Evolutionary conservation across 2,329 filamentous ascomycete genomes (phyloP).

Genomic region (Trichoderma atrobrunneum): DNA sequence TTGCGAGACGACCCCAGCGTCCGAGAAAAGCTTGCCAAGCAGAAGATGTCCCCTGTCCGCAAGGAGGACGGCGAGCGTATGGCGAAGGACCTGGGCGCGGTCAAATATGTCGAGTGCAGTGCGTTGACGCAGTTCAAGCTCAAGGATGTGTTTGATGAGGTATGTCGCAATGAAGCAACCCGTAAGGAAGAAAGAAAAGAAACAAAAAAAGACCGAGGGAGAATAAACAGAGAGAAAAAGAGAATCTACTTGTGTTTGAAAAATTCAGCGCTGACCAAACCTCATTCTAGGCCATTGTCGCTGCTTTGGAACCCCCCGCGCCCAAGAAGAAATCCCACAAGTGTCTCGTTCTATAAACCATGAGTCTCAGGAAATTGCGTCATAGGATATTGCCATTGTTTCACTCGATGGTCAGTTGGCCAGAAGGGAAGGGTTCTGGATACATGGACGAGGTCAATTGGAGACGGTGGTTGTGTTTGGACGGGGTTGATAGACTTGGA

Average conservation of each 20-base stretch:
- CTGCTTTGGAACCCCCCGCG: slow-evolving; percentile 82
- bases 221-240: neutral
- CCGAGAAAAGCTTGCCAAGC: slow-evolving; percentile 85
- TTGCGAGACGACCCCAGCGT: slow-evolving; percentile 85
- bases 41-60: slow-evolving; percentile 91
- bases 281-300: slow-evolving; percentile 78
- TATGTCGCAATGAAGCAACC: slow-evolving; percentile 43
- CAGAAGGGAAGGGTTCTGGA: slow-evolving; percentile 19
- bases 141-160: slow-evolving; percentile 99
- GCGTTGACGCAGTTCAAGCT: slow-evolving; percentile 97
- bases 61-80: slow-evolving; percentile 93
- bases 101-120: slow-evolving; percentile 99
- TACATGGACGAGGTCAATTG: slow-evolving; percentile 15
- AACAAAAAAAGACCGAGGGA: neutral
- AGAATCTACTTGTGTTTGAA: neutral
- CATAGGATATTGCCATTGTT: slow-evolving; percentile 18
- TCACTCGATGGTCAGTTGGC: slow-evolving; percentile 14
- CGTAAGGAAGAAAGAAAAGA: neutral
- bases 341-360: slow-evolving; percentile 64
- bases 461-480: slow-evolving; percentile 12
- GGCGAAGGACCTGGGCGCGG: slow-evolving; percentile 94
- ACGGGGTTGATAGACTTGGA: slow-evolving; percentile 11
- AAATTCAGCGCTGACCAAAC: neutral
- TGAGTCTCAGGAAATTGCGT: slow-evolving; percentile 12
- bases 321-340: slow-evolving; percentile 73